A percentile compares a stretch with the other conserved stretches of the same genome.
Conservation (phyloP, 108 stramenopile genomes). For the Ochromonas danica region DNA sequence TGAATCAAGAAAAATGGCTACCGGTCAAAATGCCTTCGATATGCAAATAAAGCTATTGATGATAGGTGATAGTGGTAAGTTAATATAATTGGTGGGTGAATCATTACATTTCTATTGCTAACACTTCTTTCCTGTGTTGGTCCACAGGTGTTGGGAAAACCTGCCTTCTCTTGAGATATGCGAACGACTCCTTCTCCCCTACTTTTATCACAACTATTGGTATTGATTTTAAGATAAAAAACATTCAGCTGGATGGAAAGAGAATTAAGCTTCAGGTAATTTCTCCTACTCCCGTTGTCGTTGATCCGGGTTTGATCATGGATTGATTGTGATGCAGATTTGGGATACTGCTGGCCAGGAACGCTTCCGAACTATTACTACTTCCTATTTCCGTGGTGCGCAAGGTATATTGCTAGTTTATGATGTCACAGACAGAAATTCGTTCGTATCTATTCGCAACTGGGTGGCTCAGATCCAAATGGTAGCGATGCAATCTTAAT, state of each 20-base stretch:
- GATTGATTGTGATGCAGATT: slow-evolving; percentile 41
- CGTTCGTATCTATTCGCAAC: slow-evolving; percentile 92
- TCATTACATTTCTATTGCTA: background rate
- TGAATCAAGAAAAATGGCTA: slow-evolving; percentile 20
- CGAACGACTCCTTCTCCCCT: slow-evolving; percentile 89
- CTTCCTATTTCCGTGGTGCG: slow-evolving; percentile 64
- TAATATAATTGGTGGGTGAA: background rate
- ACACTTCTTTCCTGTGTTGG: background rate
- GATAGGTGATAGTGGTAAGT: slow-evolving; percentile 85
- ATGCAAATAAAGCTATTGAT: slow-evolving; percentile 98
- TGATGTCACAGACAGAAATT: slow-evolving; percentile 95
- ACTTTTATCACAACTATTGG: slow-evolving; percentile 68
- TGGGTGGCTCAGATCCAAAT: slow-evolving; percentile 95
- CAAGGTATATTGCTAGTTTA: slow-evolving; percentile 97
- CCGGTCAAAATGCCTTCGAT: slow-evolving; percentile 61
- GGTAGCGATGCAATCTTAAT: background rate
- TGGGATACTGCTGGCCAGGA: slow-evolving; percentile 71
- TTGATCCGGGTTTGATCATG: background rate
- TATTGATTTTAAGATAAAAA: slow-evolving; percentile 67
- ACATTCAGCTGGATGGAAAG: slow-evolving; percentile 60
- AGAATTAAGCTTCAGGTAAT: slow-evolving; percentile 56
- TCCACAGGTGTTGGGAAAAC: slow-evolving; percentile 67
- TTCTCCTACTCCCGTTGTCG: background rate
- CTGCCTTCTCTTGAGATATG: slow-evolving; percentile 95
- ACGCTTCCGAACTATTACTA: slow-evolving; percentile 66